phyloP scores from a whole-genome alignment of 805 yeast species.

The Barnettozyma californica region DNA sequence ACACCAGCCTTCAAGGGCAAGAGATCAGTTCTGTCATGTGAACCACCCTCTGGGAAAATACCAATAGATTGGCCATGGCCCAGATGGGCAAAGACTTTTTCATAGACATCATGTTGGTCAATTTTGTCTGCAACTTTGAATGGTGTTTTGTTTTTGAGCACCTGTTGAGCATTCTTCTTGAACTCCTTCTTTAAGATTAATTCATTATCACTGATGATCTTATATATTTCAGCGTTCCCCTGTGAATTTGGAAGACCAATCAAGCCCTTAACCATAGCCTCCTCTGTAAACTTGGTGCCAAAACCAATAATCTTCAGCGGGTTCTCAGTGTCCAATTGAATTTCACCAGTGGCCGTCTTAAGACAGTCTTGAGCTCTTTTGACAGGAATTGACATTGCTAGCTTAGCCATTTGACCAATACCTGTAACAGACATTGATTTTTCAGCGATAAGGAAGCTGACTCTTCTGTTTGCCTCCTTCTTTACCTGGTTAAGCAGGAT shows the following conservation, averaged over 20 bases:
- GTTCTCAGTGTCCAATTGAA: constrained; percentile 49
- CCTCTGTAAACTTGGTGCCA: constrained; percentile 58
- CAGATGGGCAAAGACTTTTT: constrained; percentile 78
- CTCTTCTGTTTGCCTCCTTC: constrained; percentile 57
- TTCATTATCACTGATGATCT: constrained; percentile 68
- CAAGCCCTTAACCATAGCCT: constrained; percentile 58
- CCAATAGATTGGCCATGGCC: constrained; percentile 80
- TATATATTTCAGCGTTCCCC: constrained; percentile 69
- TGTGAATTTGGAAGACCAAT: constrained; percentile 71
- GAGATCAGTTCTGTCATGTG: constrained; percentile 89
- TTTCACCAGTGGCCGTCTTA: constrained; percentile 58
- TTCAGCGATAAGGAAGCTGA: constrained; percentile 83
- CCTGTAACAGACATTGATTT: constrained; percentile 59
- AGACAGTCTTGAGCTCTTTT: constrained; percentile 88
- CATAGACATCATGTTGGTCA: constrained; percentile 80
- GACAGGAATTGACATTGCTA: constrained; percentile 85
- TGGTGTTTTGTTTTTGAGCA: constrained; percentile 46
- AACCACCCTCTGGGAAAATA: constrained; percentile 97
- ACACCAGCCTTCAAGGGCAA: constrained; percentile 96
- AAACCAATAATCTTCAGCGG: constrained; percentile 54
- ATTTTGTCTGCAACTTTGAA: constrained; percentile 78
- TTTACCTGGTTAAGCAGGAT: constrained; percentile 79
- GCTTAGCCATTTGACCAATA: constrained; percentile 71
- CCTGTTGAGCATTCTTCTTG: constrained; percentile 39
- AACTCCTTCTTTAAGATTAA: constrained; percentile 66